These are phyloP conservation scores for Tetrapisispora arboricola DNA, from an alignment of 805 yeast genomes.

Conservation along the genomic window DNA sequence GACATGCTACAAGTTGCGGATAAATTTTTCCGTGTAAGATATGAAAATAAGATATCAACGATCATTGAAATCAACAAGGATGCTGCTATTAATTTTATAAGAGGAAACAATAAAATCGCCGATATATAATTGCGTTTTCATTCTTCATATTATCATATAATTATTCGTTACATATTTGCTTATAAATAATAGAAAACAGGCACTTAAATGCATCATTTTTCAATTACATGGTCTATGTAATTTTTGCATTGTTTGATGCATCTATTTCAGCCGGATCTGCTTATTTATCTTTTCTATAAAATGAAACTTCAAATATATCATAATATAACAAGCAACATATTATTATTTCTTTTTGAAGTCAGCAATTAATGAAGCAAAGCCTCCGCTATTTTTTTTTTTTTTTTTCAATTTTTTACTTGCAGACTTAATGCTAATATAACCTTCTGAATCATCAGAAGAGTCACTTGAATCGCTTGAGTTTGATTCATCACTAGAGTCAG, in stretches of 20 bases:
- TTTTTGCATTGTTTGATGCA: no score
- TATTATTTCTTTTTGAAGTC: constrained; percentile 33
- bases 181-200: background rate
- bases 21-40: constrained; percentile 79
- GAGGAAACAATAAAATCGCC: constrained; percentile 35
- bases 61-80: constrained; percentile 59
- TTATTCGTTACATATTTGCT: background rate
- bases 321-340: background rate
- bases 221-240: no score
- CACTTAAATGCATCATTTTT: no score
- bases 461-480: background rate
- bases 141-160: no score
- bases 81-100: constrained; percentile 77
- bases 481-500: background rate
- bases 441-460: constrained; percentile 17
- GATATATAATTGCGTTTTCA: constrained; percentile 20
- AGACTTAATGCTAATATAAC: constrained; percentile 35
- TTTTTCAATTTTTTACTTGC: constrained; percentile 35
- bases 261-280: no score
- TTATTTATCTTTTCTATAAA: no score
- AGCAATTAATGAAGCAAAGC: constrained; percentile 39
- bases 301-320: background rate
- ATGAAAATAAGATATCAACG: constrained; percentile 69
- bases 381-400: constrained; percentile 29
- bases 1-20: constrained; percentile 86